Evolutionary conservation across 495 filamentous ascomycete genomes (phyloP).

Genomic region (Aspergillus bertholletiae): DNA sequence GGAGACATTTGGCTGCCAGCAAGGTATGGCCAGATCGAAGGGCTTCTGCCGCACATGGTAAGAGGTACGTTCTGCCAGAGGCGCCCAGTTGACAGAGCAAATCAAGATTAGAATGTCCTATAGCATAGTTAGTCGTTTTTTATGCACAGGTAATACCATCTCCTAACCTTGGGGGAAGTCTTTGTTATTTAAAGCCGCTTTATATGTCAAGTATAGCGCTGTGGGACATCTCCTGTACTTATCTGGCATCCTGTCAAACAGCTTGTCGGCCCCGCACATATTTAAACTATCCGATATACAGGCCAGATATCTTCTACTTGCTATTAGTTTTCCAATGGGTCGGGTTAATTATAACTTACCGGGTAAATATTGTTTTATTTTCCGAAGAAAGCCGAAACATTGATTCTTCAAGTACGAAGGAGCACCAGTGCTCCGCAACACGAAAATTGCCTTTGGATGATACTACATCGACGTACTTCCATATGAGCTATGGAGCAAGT

Average conservation of each 20-base stretch:
- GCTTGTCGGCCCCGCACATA: constrained; percentile 45
- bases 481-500: constrained; percentile 55
- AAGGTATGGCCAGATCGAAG: constrained; percentile 58
- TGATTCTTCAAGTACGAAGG: constrained; percentile 54
- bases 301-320: constrained; percentile 62
- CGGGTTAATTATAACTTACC: constrained; percentile 40
- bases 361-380: constrained; percentile 65
- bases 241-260: constrained; percentile 59
- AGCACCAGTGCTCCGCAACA: constrained; percentile 66
- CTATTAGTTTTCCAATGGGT: constrained; percentile 16
- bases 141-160: constrained; percentile 2
- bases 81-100: constrained; percentile 43
- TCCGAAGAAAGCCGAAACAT: constrained; percentile 60
- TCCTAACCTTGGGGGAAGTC: constrained; percentile 51
- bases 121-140: constrained; percentile 7
- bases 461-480: constrained; percentile 66
- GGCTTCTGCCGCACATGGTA: constrained; percentile 74
- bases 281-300: constrained; percentile 59
- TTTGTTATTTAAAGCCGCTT: constrained; percentile 58
- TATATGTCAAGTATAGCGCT: constrained; percentile 72
- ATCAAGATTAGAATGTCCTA: constrained; percentile 55
- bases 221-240: constrained; percentile 53
- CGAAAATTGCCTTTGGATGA: constrained; percentile 51
- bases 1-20: constrained; percentile 55
- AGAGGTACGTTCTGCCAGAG: constrained; percentile 58